These are phyloP conservation scores for Metroxylon sagu DNA, from an alignment of 176 grass and related monocot species.

Conservation along the genomic window DNA sequence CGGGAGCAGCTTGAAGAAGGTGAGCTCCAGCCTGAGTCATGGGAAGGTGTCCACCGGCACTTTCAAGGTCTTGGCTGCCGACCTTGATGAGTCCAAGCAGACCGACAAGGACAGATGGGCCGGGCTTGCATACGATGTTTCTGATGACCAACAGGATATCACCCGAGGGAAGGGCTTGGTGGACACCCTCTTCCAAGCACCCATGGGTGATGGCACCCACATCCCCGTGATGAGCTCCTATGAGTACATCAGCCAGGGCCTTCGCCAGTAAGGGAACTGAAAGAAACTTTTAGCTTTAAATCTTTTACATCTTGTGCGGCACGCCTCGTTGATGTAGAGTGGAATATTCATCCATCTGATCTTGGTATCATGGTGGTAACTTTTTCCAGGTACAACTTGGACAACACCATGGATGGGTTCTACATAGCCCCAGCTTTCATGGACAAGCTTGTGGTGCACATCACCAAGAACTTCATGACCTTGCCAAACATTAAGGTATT, in stretches of 20 bases:
- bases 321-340: no score
- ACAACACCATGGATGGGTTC: slow-evolving; percentile 61
- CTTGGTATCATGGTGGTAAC: not conserved
- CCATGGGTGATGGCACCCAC: slow-evolving; percentile 75
- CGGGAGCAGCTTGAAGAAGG: slow-evolving; percentile 29
- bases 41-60: not conserved
- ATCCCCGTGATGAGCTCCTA: slow-evolving; percentile 72
- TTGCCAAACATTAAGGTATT: slow-evolving; percentile 87
- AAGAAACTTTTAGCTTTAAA: not conserved
- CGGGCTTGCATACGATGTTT: slow-evolving; percentile 48
- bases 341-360: not conserved
- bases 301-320: no score
- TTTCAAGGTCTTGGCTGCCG: slow-evolving; percentile 32
- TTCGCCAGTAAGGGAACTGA: slow-evolving; percentile 28
- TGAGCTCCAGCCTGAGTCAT: slow-evolving; percentile 9
- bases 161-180: slow-evolving; percentile 70
- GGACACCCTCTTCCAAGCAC: slow-evolving; percentile 75
- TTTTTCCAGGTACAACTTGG: slow-evolving; percentile 22
- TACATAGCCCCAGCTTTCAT: slow-evolving; percentile 90
- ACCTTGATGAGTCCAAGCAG: slow-evolving; percentile 55
- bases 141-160: slow-evolving; percentile 98
- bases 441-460: slow-evolving; percentile 96
- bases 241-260: slow-evolving; percentile 86
- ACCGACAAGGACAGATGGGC: slow-evolving; percentile 41
- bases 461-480: slow-evolving; percentile 93